Base-by-base conservation (phyloP, 139 green algal species). In the Haematococcus lacustris region DNA sequence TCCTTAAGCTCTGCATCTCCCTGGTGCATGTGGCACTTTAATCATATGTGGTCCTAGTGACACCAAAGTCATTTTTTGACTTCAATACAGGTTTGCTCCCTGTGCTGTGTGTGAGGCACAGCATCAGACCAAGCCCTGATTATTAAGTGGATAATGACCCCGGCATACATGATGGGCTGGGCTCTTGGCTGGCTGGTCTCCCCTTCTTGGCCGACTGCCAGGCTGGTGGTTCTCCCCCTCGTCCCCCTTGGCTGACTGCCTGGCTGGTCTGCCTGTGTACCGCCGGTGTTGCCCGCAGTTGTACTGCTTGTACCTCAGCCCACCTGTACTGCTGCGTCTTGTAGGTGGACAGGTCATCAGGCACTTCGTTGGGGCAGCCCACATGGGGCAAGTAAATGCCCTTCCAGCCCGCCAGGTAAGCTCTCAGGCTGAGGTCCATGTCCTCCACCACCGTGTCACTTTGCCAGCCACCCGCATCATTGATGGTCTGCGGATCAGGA, bases 281-380 rank as follows among this genome's bases (percentile, higher is more conserved):
- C 26, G 59, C 21, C 30, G 25, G 59, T n/a, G 6, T 35, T 66
- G 26, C 59, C 59, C 30, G 59, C 59, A 32, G 59, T 32, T 6
- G 59, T 34, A 35, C 28, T 32, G 62, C 39, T 41, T 30, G 40
- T 30, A 51, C 35, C 5, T 66, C 70, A 38, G 75, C 53, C 89
- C 90, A 98, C 71, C 95, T 86, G 86, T 98, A 95, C 86, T 99
- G 95, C 90, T 99, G 95, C 81, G 96, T 98, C 80, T 91, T 88
- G 86, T 96, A 99, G 2, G 93, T 91, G 38, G 88, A 91, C 74
- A 97, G 94, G 64, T 83, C 91, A 73, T 85, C 88, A 28, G 95
- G 94, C 50, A 99, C 88, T 87, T 96, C 87, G 81, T 87, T 86
- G 40, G 70, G 71, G 73, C 76, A 84, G 47, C 81, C 75, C 35